Conservation (phyloP, 176 grass and related monocot species). For the Aegilops sharonensis region DNA sequence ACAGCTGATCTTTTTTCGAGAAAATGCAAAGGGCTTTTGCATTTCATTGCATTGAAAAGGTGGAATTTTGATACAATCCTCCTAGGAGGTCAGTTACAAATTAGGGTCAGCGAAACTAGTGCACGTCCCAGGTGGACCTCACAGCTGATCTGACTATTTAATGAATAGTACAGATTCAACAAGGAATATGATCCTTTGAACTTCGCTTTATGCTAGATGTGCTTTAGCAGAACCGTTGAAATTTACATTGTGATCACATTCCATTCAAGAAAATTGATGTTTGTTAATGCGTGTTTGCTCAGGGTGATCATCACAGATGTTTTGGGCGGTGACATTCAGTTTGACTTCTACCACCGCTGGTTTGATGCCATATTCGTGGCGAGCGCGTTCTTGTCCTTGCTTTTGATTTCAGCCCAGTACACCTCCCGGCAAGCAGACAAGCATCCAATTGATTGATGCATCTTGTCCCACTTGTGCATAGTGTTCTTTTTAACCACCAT, state of each 20-base stretch:
- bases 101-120: too few species aligned
- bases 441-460: conserved; percentile 87
- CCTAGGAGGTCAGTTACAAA: too few species aligned
- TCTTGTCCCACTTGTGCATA: conserved; percentile 42
- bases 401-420: conserved; percentile 88
- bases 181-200: conserved; percentile 22
- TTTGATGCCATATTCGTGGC: conserved; percentile 99
- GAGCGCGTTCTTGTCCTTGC: conserved; percentile 88
- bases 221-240: neutral
- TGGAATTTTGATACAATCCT: too few species aligned
- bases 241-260: neutral
- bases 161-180: neutral
- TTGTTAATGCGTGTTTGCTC: conserved; percentile 19
- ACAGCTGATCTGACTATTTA: neutral
- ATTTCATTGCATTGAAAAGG: too few species aligned
- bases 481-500: conserved; percentile 46
- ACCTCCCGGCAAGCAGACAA: conserved; percentile 92
- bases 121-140: neutral
- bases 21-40: too few species aligned
- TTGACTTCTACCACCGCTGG: conserved; percentile 98
- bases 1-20: neutral
- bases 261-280: neutral
- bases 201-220: neutral
- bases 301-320: conserved; percentile 98
- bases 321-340: conserved; percentile 94